Evolutionary conservation across 768 basidiomycete genomes (phyloP), one percentile per base, ranked within the genome.

Genomic region (Russula griseocarnosa): DNA sequence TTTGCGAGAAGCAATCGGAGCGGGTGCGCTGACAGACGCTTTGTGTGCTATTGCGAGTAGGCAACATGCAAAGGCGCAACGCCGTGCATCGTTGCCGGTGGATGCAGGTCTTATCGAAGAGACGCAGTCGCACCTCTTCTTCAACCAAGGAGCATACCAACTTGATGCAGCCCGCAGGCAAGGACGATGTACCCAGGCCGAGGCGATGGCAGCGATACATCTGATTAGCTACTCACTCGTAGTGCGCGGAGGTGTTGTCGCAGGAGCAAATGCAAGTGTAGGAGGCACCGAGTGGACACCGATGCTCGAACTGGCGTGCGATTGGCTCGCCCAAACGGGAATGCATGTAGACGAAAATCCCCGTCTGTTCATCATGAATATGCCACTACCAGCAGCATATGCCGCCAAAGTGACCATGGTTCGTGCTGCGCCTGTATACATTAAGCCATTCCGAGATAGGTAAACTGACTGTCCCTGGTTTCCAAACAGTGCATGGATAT

Each of bases 181-280:
- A 22, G 59, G 60, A 10, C 66, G 64, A 26, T 64, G 62, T 57
- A 78, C 77, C 47, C 88, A 88, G 62, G 78, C 78, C 54, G 89
- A 92, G 69, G 92, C 88, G 11, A 79, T 87, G 67, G 90, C 92
- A 5, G 89, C 92, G 5, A 71, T 91, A 49, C 89, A 90, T 73
- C 82, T 94, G 66, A 79, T 91, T 63, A 83, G 81, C 69, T 90
- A 86, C 73, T 87, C 86, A 50, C 78, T 88, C 63, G 62, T 66
- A 13, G 52, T 10, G 46, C 57, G 58, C 6, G 68, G 68, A 38
- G 68, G 68, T n/a, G 42, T 47, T 16, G 76, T 92, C 71, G 85
- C 84, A 2, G 87, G 64, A 20, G 55, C 30, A 26, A 65, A 65
- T 24, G 64, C 64, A 22, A 65, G 49, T 26, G 55, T 87, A 58